Evolutionary conservation across 306 rosid species (phyloP), one percentile per base, ranked within the genome.

Genomic region (Mimosa pudica): DNA sequence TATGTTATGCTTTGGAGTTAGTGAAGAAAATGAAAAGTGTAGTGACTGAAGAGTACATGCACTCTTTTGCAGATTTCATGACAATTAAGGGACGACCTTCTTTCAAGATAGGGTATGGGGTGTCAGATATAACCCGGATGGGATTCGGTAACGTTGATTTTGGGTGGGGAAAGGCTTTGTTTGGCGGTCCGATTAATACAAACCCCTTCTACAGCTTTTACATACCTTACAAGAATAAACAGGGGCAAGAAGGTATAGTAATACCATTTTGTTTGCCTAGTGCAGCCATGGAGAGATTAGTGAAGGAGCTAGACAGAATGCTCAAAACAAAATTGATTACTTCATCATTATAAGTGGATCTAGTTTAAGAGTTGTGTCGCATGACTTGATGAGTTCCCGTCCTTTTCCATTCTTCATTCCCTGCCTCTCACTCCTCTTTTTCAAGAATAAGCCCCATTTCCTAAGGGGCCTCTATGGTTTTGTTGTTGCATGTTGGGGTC

Each of bases 131-230:
- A 13, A 38, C 49, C 1, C 47, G 12, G 6, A 32, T 30, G 1
- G 71, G 71, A 0, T 66, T 66, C 5, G 2, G 8, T 2, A 48
- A 41, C 0, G 48, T 66, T 8, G 71, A 66, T 41, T 38, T 66
- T 3, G 71, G 71, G 10, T 66, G 71, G 71, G 71, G 71, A 1
- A 66, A 66, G 30, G 71, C 71, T 1, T 47, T 16, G 71, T 66
- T 36, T 8, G 71, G 71, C 0, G 71, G 71, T 0, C 13, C 71
- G 3, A 47, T 47, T 0, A 66, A 4, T 4, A 7, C 20, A 52
- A 1, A 0, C 20, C 3, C 3, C 5, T 6, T 4, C 18, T 17
- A 2, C 14, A 52, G 18, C 58, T 16, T 0, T 16, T 16, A 52
- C 5, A 16, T 52, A 52, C 6, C 58, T 3, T 52, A 3, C 5